A percentile compares a stretch with the other conserved stretches of the same genome.
Conservation (phyloP, 1,284 basidiomycete genomes). For the Puccinia novopanici region DNA sequence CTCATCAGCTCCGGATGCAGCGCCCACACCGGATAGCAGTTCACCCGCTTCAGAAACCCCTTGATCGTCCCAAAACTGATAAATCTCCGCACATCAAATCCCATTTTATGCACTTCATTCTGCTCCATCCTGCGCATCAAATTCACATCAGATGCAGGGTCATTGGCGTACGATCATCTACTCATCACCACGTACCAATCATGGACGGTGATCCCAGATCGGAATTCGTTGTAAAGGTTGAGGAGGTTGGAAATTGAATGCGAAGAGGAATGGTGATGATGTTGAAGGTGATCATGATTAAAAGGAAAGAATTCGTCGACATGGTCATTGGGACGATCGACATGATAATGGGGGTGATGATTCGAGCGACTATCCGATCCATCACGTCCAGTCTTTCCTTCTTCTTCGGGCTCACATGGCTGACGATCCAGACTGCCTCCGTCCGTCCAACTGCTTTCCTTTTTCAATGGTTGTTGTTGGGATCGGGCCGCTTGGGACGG, state of each 20-base stretch:
- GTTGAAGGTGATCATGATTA: conserved; percentile 10
- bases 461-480: conserved; percentile 55
- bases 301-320: conserved; percentile 42
- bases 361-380: neutral
- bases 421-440: conserved; percentile 52
- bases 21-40: conserved; percentile 76
- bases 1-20: conserved; percentile 50
- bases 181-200: conserved; percentile 71
- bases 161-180: neutral
- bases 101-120: conserved; percentile 70
- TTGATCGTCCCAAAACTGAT: conserved; percentile 99
- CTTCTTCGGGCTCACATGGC: neutral
- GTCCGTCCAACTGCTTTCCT: conserved; percentile 52
- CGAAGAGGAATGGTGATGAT: conserved; percentile 19
- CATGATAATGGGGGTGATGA: neutral
- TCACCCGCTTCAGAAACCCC: conserved; percentile 87
- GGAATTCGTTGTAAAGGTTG: conserved; percentile 81
- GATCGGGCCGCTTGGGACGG: conserved; percentile 47
- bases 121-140: conserved; percentile 65
- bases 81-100: conserved; percentile 88
- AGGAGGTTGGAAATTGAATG: conserved; percentile 65
- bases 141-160: neutral
- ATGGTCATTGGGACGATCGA: conserved; percentile 26
- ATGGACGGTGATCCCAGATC: conserved; percentile 77
- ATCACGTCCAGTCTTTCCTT: neutral